Evolutionary conservation across 257 asterid species (phyloP).

Genomic region (Fraxinus anomala): DNA sequence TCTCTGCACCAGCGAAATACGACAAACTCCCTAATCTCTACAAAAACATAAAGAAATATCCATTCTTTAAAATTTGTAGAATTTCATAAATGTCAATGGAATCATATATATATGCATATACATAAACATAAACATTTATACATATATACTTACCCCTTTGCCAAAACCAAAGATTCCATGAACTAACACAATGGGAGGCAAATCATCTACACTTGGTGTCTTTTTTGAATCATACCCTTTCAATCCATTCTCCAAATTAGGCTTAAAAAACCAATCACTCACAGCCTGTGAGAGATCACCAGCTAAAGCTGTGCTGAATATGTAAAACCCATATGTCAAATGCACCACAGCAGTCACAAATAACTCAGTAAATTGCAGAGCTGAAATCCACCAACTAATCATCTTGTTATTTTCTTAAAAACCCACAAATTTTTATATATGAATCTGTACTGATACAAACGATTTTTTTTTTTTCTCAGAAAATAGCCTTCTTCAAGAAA

Average conservation of each 20-base stretch:
- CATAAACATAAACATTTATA: neutral
- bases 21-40: constrained; percentile 93
- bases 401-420: constrained; percentile 30
- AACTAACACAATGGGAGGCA: constrained; percentile 93
- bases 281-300: constrained; percentile 78
- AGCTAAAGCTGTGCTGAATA: constrained; percentile 88
- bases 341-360: constrained; percentile 78
- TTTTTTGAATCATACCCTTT: constrained; percentile 40
- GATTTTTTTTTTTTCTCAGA: neutral
- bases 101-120: neutral
- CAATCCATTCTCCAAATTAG: constrained; percentile 49
- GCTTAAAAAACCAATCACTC: constrained; percentile 65
- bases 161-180: constrained; percentile 99
- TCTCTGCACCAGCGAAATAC: constrained; percentile 97
- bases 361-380: constrained; percentile 73
- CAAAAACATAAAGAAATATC: constrained; percentile 16
- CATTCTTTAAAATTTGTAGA: constrained; percentile 11
- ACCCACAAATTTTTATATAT: neutral
- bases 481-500: constrained; percentile 60
- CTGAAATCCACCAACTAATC: constrained; percentile 76
- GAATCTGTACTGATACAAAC: neutral
- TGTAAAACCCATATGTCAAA: constrained; percentile 85
- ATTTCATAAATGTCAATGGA: neutral
- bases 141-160: constrained; percentile 71
- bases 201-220: constrained; percentile 48